phyloP scores from a whole-genome alignment of 352 stramenopile species.

The Phytophthora multivora region DNA sequence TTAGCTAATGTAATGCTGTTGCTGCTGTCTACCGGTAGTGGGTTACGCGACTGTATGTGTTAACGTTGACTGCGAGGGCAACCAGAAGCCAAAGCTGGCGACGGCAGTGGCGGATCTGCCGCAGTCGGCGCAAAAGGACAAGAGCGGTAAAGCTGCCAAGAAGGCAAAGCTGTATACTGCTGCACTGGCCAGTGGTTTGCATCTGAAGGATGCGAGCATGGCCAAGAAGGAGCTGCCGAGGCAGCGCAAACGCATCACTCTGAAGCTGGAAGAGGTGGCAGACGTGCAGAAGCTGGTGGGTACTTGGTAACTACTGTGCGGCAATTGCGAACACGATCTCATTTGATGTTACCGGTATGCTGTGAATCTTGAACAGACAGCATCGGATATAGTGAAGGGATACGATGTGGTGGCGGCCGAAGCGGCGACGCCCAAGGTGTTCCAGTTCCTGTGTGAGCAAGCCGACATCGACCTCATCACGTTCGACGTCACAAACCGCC shows the following conservation, averaged over 20 bases:
- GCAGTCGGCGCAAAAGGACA: conserved; percentile 38
- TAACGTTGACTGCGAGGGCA: conserved; percentile 59
- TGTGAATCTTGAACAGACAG: conserved; percentile 37
- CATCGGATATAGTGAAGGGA: conserved; percentile 56
- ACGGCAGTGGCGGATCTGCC: conserved; percentile 35
- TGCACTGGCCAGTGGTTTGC: conserved; percentile 42
- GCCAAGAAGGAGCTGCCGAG: conserved; percentile 40
- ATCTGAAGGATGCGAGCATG: conserved; percentile 32
- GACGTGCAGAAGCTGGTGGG: conserved; percentile 63
- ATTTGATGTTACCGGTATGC: not conserved
- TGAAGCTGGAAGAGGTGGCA: conserved; percentile 79
- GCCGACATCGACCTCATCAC: conserved; percentile 82
- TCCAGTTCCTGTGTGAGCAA: conserved; percentile 85
- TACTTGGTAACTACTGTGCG: not conserved
- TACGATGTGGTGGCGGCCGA: conserved; percentile 85
- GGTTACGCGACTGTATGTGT: conserved; percentile 68
- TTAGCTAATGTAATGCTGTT: no score
- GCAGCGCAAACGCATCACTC: conserved; percentile 74
- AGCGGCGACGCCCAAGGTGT: conserved; percentile 66
- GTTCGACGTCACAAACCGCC: conserved; percentile 78
- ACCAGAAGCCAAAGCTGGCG: conserved; percentile 60
- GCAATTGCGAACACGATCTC: not conserved
- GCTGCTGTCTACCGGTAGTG: conserved; percentile 41
- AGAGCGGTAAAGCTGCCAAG: conserved; percentile 50
- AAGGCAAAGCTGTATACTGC: conserved; percentile 72